phyloP scores from a whole-genome alignment of 192 early-diverging fungal genomes.

The Chytriomyces sp. region DNA sequence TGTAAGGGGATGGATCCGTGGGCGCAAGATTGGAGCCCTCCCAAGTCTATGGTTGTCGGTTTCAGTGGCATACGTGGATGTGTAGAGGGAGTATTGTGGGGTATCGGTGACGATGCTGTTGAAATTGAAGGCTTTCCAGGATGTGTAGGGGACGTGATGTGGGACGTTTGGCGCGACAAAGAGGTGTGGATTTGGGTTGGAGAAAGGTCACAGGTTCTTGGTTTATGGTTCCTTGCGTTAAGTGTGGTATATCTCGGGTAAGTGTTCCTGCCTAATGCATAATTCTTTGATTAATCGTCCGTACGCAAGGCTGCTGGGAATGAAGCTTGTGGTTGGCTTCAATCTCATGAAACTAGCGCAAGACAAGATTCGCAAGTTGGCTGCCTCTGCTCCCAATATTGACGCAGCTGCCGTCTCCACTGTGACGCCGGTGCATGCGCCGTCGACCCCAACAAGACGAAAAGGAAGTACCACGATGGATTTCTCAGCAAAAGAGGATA shows the following conservation, averaged over 20 bases:
- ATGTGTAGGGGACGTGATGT: not conserved
- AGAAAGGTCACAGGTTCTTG: not conserved
- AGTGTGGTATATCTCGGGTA: not conserved
- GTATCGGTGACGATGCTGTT: slow-evolving; percentile 1
- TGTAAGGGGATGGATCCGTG: not conserved
- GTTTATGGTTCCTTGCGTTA: not conserved
- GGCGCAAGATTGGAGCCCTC: not conserved
- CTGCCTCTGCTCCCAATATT: not conserved
- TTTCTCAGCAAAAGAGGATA: slow-evolving; percentile 31
- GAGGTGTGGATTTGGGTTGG: not conserved
- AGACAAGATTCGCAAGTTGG: slow-evolving; percentile 37
- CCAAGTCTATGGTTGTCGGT: not conserved
- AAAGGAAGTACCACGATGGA: not conserved
- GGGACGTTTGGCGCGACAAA: not conserved
- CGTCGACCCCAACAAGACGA: not conserved
- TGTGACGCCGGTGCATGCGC: not conserved
- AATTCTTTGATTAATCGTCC: not conserved
- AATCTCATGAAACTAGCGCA: slow-evolving; percentile 73
- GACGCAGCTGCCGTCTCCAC: not conserved
- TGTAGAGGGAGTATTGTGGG: not conserved
- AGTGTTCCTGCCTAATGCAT: not conserved
- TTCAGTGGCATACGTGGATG: not conserved
- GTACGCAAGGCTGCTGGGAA: slow-evolving; percentile 51
- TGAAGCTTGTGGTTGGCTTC: slow-evolving; percentile 79
- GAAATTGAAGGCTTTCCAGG: not conserved